Conservation (phyloP, 805 yeast genomes). For the Candida adriatica region DNA sequence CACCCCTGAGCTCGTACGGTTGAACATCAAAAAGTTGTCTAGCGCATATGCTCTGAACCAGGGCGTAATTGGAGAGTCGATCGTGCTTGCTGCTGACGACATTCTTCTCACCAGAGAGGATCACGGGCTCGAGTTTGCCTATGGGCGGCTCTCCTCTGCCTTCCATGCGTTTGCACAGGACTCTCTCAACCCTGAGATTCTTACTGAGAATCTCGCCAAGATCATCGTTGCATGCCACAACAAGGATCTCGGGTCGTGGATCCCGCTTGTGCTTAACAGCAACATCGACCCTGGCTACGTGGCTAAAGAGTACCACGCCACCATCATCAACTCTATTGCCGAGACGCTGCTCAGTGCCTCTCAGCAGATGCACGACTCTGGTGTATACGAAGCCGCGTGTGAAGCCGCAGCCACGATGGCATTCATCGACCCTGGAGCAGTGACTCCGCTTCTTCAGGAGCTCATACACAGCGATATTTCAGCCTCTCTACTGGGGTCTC, state of each 20-base stretch:
- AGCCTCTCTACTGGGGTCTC: slow-evolving; percentile 8
- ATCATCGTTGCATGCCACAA: slow-evolving; percentile 41
- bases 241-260: slow-evolving; percentile 55
- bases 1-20: slow-evolving; percentile 9
- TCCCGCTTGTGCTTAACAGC: slow-evolving; percentile 58
- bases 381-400: slow-evolving; percentile 45
- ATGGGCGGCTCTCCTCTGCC: slow-evolving; percentile 29
- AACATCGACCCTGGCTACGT: slow-evolving; percentile 58
- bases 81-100: slow-evolving; percentile 37
- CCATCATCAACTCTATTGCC: slow-evolving; percentile 18
- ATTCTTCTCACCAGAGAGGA: slow-evolving; percentile 15
- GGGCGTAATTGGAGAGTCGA: slow-evolving; percentile 33
- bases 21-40: slow-evolving; percentile 23
- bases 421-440: slow-evolving; percentile 52
- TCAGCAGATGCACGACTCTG: slow-evolving; percentile 22
- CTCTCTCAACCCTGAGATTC: slow-evolving; percentile 12
- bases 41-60: slow-evolving; percentile 31
- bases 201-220: slow-evolving; percentile 30
- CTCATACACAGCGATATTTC: slow-evolving; percentile 37
- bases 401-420: slow-evolving; percentile 41
- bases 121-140: slow-evolving; percentile 18
- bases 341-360: slow-evolving; percentile 15
- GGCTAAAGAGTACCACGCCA: slow-evolving; percentile 28
- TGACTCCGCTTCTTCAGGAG: slow-evolving; percentile 44
- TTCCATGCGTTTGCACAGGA: slow-evolving; percentile 32